Evolutionary conservation across 371 early-diverging fungal species (phyloP), one percentile per base, ranked within the genome.

Genomic region (Circinella minor): DNA sequence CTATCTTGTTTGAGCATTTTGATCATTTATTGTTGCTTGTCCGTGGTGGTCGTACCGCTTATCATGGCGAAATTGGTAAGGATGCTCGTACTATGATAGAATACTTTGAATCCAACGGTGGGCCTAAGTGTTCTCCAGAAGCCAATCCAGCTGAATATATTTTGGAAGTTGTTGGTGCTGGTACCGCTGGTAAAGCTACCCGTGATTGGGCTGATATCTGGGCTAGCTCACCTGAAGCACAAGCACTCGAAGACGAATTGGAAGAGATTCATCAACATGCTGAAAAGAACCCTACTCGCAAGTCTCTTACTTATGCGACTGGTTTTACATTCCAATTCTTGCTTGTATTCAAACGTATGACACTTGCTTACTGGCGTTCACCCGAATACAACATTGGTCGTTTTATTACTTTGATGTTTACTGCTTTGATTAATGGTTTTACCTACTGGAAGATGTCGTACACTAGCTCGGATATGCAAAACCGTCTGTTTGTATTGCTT

Each of bases 101-200:
- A 36, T 89, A 89, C 79, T 89, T 89, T 81, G 88, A 88, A 71
- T 63, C 77, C 60, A 81, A 84, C 27, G 91, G 91, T 63, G 91
- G 78, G 18, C 74, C 78, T 46, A 73, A 66, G 18, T 88, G 88
- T 69, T 74, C 80, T 11, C 81, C 88, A 3, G 72, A 75, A 0
- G 88, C 82, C 47, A 89, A 91, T 72, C 90, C 90, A 36, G 92
- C 92, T 55, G 92, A 92, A 75, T 92, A 90, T 75, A 89, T 91
- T 36, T 76, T 91, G 49, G 83, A 86, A 60, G 80, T 79, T 37
- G 85, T 85, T 3, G 84, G 83, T 60, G 86, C 83, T 15, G 81
- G 78, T 49, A 85, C 81, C 48, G 79, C 81, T 66, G 81, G 82
- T 43, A 81, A 81, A 27, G 61, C 72, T 10, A 74, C 79, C 9